Conservation (phyloP, 768 basidiomycete species). For the Rhizopogon vesiculosus region DNA sequence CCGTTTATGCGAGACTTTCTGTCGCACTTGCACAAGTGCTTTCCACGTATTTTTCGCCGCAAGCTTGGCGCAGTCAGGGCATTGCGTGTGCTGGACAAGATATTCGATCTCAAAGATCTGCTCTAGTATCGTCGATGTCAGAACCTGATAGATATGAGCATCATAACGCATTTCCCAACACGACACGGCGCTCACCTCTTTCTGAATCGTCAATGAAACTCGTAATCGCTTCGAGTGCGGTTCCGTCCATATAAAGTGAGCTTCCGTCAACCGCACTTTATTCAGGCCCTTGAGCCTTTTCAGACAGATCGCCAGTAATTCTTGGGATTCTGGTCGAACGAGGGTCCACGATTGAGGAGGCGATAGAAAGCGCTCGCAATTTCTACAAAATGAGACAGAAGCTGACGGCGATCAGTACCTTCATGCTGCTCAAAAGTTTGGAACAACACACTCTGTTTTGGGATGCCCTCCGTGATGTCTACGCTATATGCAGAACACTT, state of each 20-base stretch:
- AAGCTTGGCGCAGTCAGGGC: conserved; percentile 87
- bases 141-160: conserved; percentile 46
- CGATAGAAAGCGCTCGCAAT: conserved; percentile 93
- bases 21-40: conserved; percentile 96
- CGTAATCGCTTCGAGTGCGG: conserved; percentile 93
- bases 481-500: conserved; percentile 42
- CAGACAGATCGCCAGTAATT: conserved; percentile 90
- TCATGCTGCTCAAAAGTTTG: background rate
- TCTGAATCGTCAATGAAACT: conserved; percentile 95
- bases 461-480: conserved; percentile 97
- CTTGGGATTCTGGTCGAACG: conserved; percentile 86
- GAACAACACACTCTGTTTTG: conserved; percentile 72
- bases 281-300: conserved; percentile 92
- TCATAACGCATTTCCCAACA: background rate
- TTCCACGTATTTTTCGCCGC: conserved; percentile 99
- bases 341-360: conserved; percentile 86
- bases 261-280: conserved; percentile 96
- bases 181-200: conserved; percentile 62
- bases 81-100: conserved; percentile 92
- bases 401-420: conserved; percentile 37
- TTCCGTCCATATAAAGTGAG: conserved; percentile 99
- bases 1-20: conserved; percentile 97
- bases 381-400: conserved; percentile 88
- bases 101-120: conserved; percentile 98
- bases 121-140: conserved; percentile 92